Evolutionary conservation across 2,329 filamentous ascomycete species (phyloP).

Genomic region (Fusarium incarnatum): DNA sequence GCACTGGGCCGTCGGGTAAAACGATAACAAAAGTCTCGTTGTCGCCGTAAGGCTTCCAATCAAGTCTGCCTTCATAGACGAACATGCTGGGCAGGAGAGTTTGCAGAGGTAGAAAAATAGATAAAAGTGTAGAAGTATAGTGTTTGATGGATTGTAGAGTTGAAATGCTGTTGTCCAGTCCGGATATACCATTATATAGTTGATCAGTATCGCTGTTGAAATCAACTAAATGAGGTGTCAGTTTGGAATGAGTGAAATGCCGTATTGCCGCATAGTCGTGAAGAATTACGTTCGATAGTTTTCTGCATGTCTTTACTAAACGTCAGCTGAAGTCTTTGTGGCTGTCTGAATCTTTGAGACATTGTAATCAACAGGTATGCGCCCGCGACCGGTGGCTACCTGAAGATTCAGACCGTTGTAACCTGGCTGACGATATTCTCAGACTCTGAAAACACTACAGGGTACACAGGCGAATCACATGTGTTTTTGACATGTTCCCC

Average conservation of each 20-base stretch:
- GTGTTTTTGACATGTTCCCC: no score
- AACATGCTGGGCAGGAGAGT: conserved; percentile 7
- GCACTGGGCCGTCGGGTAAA: conserved; percentile 26
- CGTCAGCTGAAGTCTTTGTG: background rate
- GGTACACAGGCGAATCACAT: no score
- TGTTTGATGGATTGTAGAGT: background rate
- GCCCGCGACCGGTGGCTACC: no score
- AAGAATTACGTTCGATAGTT: background rate
- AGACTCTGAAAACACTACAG: no score
- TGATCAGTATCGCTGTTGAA: background rate
- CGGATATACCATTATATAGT: no score
- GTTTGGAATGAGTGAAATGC: no score
- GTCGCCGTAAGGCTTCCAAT: conserved; percentile 26
- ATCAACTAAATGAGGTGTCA: no score
- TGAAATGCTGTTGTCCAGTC: background rate
- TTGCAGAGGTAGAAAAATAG: rapidly evolving
- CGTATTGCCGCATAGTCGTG: background rate
- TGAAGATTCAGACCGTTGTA: no score
- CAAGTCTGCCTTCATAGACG: conserved; percentile 35
- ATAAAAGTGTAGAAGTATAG: background rate
- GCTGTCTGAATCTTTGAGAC: background rate
- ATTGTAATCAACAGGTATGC: no score
- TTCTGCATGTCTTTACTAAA: background rate
- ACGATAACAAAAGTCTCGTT: conserved; percentile 33
- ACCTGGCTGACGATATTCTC: no score